These are phyloP conservation scores for Diaporthe ilicicola DNA, from an alignment of 2,329 filamentous ascomycete genomes.

Conservation along the genomic window DNA sequence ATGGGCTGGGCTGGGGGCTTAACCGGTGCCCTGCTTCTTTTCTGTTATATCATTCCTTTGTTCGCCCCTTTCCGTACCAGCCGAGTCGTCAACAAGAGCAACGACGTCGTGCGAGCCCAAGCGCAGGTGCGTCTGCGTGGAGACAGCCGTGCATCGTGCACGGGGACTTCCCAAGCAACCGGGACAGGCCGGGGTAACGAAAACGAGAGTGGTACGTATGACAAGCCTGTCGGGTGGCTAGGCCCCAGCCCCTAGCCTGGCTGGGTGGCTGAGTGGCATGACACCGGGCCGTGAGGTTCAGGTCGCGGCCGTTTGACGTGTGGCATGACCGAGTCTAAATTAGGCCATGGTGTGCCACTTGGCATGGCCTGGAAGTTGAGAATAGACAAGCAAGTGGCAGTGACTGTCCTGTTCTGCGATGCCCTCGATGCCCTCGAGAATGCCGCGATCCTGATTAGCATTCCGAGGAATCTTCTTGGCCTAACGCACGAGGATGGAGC, in stretches of 20 bases:
- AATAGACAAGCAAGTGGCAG: background rate
- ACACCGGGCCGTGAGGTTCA: constrained; percentile 15
- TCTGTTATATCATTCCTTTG: background rate
- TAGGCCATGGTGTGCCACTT: constrained; percentile 8
- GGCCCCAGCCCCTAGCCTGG: background rate
- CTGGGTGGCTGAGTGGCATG: background rate
- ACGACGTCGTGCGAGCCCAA: constrained; percentile 7
- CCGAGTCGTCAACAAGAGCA: constrained; percentile 17
- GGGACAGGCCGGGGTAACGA: constrained; percentile 22
- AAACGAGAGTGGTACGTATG: background rate
- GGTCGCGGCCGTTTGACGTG: constrained; percentile 23
- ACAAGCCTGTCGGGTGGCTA: background rate
- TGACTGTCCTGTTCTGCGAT: background rate
- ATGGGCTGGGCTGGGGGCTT: background rate
- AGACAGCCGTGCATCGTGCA: constrained; percentile 12
- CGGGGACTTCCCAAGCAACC: constrained; percentile 21
- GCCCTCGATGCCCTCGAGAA: background rate
- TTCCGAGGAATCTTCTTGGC: constrained; percentile 4
- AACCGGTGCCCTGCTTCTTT: background rate
- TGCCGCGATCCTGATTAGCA: background rate
- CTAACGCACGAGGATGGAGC: constrained; percentile 2
- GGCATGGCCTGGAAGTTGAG: background rate
- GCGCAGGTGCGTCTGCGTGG: background rate
- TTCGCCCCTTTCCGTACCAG: constrained; percentile 7
- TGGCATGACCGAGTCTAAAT: constrained; percentile 22